A percentile compares a stretch with the other conserved stretches of the same genome.
Evolutionary conservation across 1,284 basidiomycete species (phyloP).

Genomic region (Ustilago cynodontis): DNA sequence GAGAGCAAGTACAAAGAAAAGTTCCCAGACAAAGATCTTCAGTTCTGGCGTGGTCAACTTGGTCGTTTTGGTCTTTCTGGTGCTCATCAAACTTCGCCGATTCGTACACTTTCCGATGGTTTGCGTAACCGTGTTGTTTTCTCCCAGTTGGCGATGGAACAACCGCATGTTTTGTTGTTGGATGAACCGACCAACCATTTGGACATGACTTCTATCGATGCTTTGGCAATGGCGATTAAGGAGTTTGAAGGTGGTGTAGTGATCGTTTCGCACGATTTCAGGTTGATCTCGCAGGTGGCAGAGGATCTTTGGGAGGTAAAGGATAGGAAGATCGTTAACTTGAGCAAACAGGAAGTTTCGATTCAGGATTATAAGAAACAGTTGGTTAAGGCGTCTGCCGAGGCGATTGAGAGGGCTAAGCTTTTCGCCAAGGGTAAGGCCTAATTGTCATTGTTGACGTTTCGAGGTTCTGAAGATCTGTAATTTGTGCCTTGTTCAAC

Average conservation of each 20-base stretch:
- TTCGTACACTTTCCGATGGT: constrained; percentile 92
- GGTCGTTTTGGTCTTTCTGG: constrained; percentile 96
- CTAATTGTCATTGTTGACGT: constrained; percentile 19
- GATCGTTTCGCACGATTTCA: constrained; percentile 68
- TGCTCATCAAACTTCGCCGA: constrained; percentile 90
- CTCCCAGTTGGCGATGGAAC: constrained; percentile 78
- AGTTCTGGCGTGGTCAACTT: constrained; percentile 93
- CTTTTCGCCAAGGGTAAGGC: constrained; percentile 61
- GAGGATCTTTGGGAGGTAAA: constrained; percentile 99
- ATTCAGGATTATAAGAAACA: constrained; percentile 70
- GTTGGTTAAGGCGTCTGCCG: constrained; percentile 62
- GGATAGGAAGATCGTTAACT: constrained; percentile 90
- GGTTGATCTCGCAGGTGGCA: constrained; percentile 69
- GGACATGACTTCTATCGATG: constrained; percentile 96
- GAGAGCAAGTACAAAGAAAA: constrained; percentile 75
- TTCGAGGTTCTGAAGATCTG: too few relatives aligned
- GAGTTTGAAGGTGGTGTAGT: constrained; percentile 95
- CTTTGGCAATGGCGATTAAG: constrained; percentile 92
- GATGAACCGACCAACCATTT: constrained; percentile 83
- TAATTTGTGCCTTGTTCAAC: constrained; percentile 8
- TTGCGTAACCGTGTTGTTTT: constrained; percentile 93
- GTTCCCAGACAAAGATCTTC: constrained; percentile 92
- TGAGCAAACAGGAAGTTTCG: constrained; percentile 81
- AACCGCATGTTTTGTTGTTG: constrained; percentile 71
- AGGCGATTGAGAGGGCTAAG: constrained; percentile 68